Base-by-base conservation (phyloP, 441 rosid species). In the Geranium incanum region DNA sequence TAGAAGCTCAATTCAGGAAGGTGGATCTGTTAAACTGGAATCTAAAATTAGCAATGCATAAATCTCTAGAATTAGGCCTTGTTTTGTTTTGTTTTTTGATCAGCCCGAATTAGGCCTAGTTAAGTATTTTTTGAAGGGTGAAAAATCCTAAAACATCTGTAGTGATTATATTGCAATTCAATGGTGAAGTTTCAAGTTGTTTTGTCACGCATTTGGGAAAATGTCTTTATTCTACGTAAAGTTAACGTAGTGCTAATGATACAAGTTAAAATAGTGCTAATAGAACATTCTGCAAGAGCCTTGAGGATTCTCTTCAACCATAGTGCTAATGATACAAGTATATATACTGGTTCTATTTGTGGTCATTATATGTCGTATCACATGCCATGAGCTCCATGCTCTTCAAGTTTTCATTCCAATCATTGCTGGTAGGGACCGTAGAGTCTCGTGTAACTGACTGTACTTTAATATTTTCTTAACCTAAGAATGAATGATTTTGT, bases 1-100 rank as follows among this genome's bases (percentile, higher is more conserved):
- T 6, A 60, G 66, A 60, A 8, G 66, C 66, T 60, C 13, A 60
- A 60, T 21, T 19, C 21, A 6, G 28, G 9, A 60, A 60, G 66
- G 36, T 60, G 36, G 66, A 21, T 19, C 66, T 60, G 66, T 60
- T 12, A 18, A 60, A 60, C 66, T 60, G 66, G 3, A 60, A 60
- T 19, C 7, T 21, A 19, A 12, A 19, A 60, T 60, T 55, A 6
- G 66, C 12, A 18, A 60, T 18, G 6, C 16, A 18, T 57, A 57
- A 6, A 57, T 57, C 63, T 57, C 63, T 57, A 55, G 55, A 48
- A 48, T 2, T 1, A 1, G 57, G 15, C 57, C 15, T 50, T 50
- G 57, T 50, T 38, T 23, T 23, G 9, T 39, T 39, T 39, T 39
- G 7, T 39, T 39, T 45, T 45, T 45, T 45, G 1, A 45, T 6